Base-by-base conservation (phyloP, 2,329 filamentous ascomycete genomes). In the Paracoccidioides lutzii region DNA sequence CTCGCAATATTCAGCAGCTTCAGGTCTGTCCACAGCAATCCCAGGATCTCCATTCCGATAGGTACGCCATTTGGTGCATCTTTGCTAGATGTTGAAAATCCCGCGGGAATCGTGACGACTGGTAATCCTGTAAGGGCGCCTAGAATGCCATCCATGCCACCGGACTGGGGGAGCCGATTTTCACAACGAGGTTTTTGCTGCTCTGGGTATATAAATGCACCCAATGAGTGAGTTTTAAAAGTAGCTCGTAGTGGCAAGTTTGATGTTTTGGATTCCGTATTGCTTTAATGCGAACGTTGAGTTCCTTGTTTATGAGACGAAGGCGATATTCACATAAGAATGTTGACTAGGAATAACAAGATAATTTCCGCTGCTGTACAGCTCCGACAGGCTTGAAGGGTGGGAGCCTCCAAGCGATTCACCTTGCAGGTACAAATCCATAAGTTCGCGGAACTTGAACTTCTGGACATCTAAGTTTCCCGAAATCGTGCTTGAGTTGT, bases 1-100 rank as follows among this genome's bases (percentile, higher is more conserved):
- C 72, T 76, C n/a, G 78, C 81, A 38, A 83, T 73, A 45, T 72
- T 71, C 49, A 84, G 64, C 58, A 84, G 64, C 60, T 73, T 74
- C 42, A 70, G 70, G 61, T 85, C 83, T 2, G 67, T 73, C 73
- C 78, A 83, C 4, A 76, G 76, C 57, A 71, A 62, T 0, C 82
- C 81, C 56, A 85, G 63, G 28, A 85, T 77, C 68, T 85, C 82
- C 75, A 85, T 78, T 0, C 83, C 82, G 42, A 85, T 75, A 0
- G 82, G 82, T 4, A 85, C 74, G 1, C 82, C 82, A 37, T 75
- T 63, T 0, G 76, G 76, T 14, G 81, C 81, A 37, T 52, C 45
- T 12, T 30, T 37, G 48, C 40, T 57, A 37, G 52, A n/a, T 10
- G 44, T 33, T 7, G 58, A 57, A 49, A 57, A 61, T 8, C 60